Evolutionary conservation across 1,284 basidiomycete genomes (phyloP), one percentile per base, ranked within the genome.

Genomic region (Fistulinella staudtii): DNA sequence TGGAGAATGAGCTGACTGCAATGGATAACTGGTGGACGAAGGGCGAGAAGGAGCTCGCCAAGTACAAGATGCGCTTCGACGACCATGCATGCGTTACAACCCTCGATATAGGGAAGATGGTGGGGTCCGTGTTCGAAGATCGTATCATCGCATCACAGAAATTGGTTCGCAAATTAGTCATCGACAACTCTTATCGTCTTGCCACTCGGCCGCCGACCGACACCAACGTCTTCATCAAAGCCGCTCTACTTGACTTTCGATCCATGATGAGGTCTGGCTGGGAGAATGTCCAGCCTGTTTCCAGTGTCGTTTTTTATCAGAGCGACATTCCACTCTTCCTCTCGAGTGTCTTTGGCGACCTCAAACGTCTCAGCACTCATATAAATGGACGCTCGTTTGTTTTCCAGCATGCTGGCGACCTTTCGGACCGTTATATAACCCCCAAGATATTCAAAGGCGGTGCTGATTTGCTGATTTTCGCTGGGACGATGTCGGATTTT

Each of bases 21-120:
- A 68, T 67, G 65, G 56, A 63, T 3, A 42, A 51, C 25, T 68
- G 65, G 66, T 68, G 64, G 66, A 10, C n/a, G 1, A 49, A 25
- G 35, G 64, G 64, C 38, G 52, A 53, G 34, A 49, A 45, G 42
- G 60, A 63, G 14, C 34, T 63, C n/a, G 41, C 46, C 37, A 54
- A 36, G 41, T 47, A 51, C 41, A 61, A 60, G 35, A 55, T 61
- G 55, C 46, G 37, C 33, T 68, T 68, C 41, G 45, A 54, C 18
- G 54, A 46, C n/a, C 55, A 65, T 18, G 64, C 64, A 29, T 66
- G 60, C 43, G 57, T 63, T 22, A 63, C 64, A 9, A 65, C 64
- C 35, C 45, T 66, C 7, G 62, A 58, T 31, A 47, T 38, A 43
- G 20, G 21, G n/a, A 61, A 42, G 29, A 15, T 45, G 23, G 35